Percentiles rank a stretch among this genome's conserved stretches.
Conservation (phyloP, 805 yeast species). For the Ogataea saltuana region DNA sequence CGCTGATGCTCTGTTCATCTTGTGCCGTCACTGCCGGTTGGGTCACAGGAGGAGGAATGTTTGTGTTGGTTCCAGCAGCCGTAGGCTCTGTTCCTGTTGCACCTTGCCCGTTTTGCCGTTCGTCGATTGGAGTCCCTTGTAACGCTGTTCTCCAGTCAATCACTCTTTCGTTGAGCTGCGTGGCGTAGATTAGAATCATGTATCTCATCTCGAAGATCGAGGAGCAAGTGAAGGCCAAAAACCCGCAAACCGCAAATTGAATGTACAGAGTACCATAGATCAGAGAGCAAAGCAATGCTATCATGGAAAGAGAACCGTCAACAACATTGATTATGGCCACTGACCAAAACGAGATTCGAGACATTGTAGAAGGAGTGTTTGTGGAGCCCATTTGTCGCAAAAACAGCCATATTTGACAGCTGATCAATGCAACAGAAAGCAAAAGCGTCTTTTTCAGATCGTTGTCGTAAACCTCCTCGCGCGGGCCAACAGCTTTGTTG, state of each 20-base stretch:
- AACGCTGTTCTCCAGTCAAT: conserved; percentile 66
- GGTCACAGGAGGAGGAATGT: conserved; percentile 24
- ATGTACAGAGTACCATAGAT: conserved; percentile 58
- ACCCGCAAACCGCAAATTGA: conserved; percentile 68
- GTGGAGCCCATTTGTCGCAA: conserved; percentile 70
- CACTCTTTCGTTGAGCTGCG: conserved; percentile 72
- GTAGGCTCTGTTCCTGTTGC: conserved; percentile 19
- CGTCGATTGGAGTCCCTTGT: conserved; percentile 56
- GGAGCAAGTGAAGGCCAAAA: conserved; percentile 67
- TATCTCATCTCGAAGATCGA: conserved; percentile 76
- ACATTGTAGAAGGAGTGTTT: conserved; percentile 77
- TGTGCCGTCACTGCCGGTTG: conserved; percentile 32
- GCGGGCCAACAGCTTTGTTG: conserved; percentile 50
- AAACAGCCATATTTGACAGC: conserved; percentile 55
- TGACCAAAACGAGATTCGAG: conserved; percentile 70
- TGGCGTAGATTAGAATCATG: conserved; percentile 61
- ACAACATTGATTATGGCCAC: conserved; percentile 61
- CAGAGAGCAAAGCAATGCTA: conserved; percentile 59
- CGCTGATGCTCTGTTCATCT: conserved; percentile 57
- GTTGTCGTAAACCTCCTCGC: conserved; percentile 47
- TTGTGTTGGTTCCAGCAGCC: conserved; percentile 15
- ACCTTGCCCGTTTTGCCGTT: conserved; percentile 25
- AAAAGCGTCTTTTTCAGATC: conserved; percentile 44
- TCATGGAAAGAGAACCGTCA: conserved; percentile 69
- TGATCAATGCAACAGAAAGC: conserved; percentile 45